These are phyloP conservation scores for Calocybe gambosa DNA, from an alignment of 1,284 basidiomycete genomes.

Conservation along the genomic window DNA sequence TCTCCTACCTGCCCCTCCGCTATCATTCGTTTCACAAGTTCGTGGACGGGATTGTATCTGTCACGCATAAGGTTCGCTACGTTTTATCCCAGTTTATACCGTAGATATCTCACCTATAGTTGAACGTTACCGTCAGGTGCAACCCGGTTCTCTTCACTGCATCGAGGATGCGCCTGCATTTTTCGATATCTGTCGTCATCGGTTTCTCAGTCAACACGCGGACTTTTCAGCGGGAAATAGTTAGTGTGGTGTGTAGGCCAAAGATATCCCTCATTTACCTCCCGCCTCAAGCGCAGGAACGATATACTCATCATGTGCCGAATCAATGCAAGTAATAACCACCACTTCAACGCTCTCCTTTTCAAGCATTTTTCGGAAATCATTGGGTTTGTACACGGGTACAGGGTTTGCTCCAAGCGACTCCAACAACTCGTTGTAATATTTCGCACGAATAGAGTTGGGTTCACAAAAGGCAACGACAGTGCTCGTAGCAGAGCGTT, in stretches of 20 bases:
- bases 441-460: conserved; percentile 39
- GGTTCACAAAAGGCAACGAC: conserved; percentile 48
- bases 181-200: conserved; percentile 48
- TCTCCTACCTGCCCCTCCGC: conserved; percentile 45
- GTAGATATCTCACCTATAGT: conserved; percentile 27
- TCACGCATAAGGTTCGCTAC: not conserved
- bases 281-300: conserved; percentile 36
- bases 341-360: not conserved
- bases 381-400: conserved; percentile 36
- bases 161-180: conserved; percentile 40
- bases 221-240: conserved; percentile 19
- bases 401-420: conserved; percentile 32
- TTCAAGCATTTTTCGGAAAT: conserved; percentile 23
- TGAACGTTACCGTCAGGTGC: conserved; percentile 40
- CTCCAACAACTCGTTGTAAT: conserved; percentile 39
- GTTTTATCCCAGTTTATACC: not conserved
- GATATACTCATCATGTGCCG: conserved; percentile 45
- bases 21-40: conserved; percentile 45
- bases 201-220: conserved; percentile 49
- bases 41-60: conserved; percentile 51
- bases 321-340: conserved; percentile 40
- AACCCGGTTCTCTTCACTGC: conserved; percentile 37
- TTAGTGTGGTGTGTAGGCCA: not conserved
- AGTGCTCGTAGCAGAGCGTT: conserved; percentile 27
- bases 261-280: conserved; percentile 23